Evolutionary conservation across 805 yeast species (phyloP).

Genomic region (Wickerhamiella cacticola): DNA sequence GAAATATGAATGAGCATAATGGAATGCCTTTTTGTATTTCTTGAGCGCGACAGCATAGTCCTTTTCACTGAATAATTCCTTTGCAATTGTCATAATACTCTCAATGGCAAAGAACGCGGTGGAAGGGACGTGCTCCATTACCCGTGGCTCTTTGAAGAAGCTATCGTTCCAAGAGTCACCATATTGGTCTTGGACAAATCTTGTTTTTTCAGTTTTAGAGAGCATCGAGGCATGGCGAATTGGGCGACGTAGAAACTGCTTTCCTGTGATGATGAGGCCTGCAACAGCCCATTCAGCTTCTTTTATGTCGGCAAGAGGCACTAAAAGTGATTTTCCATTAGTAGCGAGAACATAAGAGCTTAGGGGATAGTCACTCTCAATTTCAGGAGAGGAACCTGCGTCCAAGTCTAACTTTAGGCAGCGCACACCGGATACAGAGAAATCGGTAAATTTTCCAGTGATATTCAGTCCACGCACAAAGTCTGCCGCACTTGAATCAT

Average conservation of each 20-base stretch:
- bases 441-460: neutral
- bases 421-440: neutral
- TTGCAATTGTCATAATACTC: conserved; percentile 44
- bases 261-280: conserved; percentile 21
- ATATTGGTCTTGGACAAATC: conserved; percentile 18
- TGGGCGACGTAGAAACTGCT: conserved; percentile 11
- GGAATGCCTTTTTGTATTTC: conserved; percentile 64
- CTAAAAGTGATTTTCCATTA: neutral
- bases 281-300: conserved; percentile 7
- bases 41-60: conserved; percentile 44
- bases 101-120: conserved; percentile 18
- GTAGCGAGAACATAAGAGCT: conserved; percentile 12
- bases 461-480: neutral
- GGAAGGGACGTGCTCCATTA: conserved; percentile 17
- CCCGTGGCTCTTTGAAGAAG: conserved; percentile 22
- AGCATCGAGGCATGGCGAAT: conserved; percentile 10
- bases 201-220: conserved; percentile 20
- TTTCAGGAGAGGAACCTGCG: neutral
- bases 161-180: conserved; percentile 22
- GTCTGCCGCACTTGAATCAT: conserved; percentile 5
- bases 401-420: neutral
- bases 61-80: conserved; percentile 54
- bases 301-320: conserved; percentile 9
- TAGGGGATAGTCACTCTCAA: conserved; percentile 2
- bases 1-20: conserved; percentile 56